phyloP scores from a whole-genome alignment of 2,329 filamentous ascomycete species.

The Paraphaeosphaeria minitans region DNA sequence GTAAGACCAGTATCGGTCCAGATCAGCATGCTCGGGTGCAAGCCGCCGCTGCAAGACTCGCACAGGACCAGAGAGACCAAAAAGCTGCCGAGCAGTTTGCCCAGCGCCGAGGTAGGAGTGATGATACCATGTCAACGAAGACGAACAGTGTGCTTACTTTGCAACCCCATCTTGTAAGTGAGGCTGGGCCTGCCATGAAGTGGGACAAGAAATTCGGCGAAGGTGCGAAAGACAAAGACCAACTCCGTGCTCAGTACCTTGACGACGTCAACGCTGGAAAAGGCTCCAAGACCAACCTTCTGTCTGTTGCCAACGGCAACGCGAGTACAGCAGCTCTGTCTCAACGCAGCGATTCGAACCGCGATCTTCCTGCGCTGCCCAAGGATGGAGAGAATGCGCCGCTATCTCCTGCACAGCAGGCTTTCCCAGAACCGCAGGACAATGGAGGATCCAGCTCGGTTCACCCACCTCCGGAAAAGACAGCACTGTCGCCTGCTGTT shows the following conservation, averaged over 20 bases:
- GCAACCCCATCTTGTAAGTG: conserved; percentile 80
- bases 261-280: conserved; percentile 74
- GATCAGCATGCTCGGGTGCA: conserved; percentile 95
- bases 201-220: conserved; percentile 98
- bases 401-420: conserved; percentile 36
- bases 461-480: conserved; percentile 38
- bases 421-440: conserved; percentile 13
- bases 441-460: conserved; percentile 41
- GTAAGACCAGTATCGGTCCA: conserved; percentile 83
- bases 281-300: conserved; percentile 59
- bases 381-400: conserved; percentile 33
- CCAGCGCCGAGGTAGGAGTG: conserved; percentile 60
- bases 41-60: conserved; percentile 83
- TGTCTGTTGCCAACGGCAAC: conserved; percentile 41
- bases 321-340: conserved; percentile 36
- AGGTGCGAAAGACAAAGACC: conserved; percentile 83
- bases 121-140: conserved; percentile 66
- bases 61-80: conserved; percentile 69
- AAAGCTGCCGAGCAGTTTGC: conserved; percentile 55
- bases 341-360: conserved; percentile 34
- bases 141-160: conserved; percentile 90
- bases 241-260: conserved; percentile 84
- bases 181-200: conserved; percentile 92
- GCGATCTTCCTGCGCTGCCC: conserved; percentile 52
- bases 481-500: conserved; percentile 15